Evolutionary conservation across 2,329 filamentous ascomycete genomes (phyloP).

Genomic region (Phialophora macrospora): DNA sequence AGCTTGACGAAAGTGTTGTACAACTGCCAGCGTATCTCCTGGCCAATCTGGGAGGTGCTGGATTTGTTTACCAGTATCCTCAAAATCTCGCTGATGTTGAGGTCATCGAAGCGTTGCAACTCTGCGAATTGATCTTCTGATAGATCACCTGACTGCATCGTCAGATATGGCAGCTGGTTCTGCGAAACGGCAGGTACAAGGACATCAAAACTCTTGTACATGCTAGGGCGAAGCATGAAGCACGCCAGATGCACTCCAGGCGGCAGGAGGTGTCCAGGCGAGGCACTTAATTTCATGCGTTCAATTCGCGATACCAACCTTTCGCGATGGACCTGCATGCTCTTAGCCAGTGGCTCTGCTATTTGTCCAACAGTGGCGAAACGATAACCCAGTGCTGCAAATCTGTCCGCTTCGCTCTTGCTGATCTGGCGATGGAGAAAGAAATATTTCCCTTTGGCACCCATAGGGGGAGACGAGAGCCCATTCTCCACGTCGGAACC

Average conservation of each 20-base stretch:
- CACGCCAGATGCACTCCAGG: constrained; percentile 51
- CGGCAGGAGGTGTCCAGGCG: constrained; percentile 37
- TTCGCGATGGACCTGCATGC: constrained; percentile 72
- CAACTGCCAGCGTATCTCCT: constrained; percentile 55
- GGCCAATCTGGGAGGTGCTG: constrained; percentile 37
- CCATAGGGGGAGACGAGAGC: constrained; percentile 10
- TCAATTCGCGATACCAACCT: constrained; percentile 67
- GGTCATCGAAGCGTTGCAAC: constrained; percentile 50
- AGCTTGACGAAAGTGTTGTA: constrained; percentile 46
- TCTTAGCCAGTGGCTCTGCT: constrained; percentile 68
- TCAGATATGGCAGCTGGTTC: constrained; percentile 65
- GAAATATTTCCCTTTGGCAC: constrained; percentile 70
- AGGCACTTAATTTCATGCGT: constrained; percentile 65
- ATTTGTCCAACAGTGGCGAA: constrained; percentile 75
- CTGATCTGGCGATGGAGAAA: constrained; percentile 73
- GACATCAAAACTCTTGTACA: constrained; percentile 66
- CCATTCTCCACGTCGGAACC: constrained; percentile 44
- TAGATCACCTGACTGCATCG: constrained; percentile 59
- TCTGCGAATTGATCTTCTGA: constrained; percentile 62
- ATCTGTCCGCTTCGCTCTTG: constrained; percentile 63
- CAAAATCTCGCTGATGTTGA: constrained; percentile 46
- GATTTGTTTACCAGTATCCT: constrained; percentile 42
- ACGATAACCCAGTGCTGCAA: constrained; percentile 75
- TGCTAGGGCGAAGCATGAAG: constrained; percentile 52
- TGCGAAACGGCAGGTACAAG: constrained; percentile 62